These are phyloP conservation scores for Hypoxylon sp. DNA, from an alignment of 2,329 filamentous ascomycete genomes.

Conservation along the genomic window DNA sequence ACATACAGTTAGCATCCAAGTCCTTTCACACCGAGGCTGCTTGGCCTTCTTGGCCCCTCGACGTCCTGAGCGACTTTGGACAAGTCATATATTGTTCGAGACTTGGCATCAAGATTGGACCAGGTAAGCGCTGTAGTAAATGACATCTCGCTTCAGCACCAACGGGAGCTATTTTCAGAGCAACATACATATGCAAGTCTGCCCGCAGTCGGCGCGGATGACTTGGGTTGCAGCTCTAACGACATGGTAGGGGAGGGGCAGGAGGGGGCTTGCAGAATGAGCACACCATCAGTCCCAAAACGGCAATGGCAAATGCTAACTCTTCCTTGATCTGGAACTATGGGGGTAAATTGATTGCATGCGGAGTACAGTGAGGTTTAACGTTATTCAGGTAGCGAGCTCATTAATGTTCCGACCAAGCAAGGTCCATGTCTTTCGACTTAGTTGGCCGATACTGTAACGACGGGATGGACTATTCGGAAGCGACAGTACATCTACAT, in stretches of 20 bases:
- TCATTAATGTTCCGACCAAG: constrained; percentile 38
- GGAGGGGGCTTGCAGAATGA: constrained; percentile 37
- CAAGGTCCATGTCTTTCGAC: constrained; percentile 22
- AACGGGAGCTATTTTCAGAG: constrained; percentile 48
- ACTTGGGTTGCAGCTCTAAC: constrained; percentile 36
- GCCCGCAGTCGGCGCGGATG: constrained; percentile 43
- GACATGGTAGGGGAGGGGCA: constrained; percentile 31
- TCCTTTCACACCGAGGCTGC: constrained; percentile 35
- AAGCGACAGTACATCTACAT: constrained; percentile 17
- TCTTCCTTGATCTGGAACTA: constrained; percentile 42
- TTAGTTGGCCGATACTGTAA: constrained; percentile 27
- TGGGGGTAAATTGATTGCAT: constrained; percentile 43
- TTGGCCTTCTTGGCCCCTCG: constrained; percentile 27
- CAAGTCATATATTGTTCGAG: constrained; percentile 40
- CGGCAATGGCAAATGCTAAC: constrained; percentile 30
- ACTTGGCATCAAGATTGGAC: constrained; percentile 47
- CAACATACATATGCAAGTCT: constrained; percentile 42
- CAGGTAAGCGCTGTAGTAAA: constrained; percentile 44
- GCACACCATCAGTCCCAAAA: constrained; percentile 41
- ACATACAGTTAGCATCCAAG: constrained; percentile 27
- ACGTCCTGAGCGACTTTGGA: constrained; percentile 35
- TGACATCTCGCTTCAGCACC: constrained; percentile 48
- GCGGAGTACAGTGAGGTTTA: constrained; percentile 38
- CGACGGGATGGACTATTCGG: constrained; percentile 27
- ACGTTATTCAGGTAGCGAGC: constrained; percentile 43